Evolutionary conservation across 306 rosid species (phyloP).

Genomic region (Fragaria vesca): DNA sequence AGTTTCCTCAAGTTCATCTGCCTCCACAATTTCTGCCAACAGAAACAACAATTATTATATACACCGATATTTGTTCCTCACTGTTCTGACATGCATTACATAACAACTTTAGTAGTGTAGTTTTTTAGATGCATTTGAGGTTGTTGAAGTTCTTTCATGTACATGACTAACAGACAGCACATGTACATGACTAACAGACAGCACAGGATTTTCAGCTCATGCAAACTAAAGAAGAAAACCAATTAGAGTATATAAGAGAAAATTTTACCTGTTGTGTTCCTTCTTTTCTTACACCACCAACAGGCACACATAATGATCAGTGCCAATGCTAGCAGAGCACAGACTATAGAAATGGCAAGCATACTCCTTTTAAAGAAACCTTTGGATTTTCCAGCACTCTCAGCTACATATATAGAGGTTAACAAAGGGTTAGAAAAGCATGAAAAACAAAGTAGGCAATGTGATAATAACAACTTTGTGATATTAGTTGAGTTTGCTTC

Average conservation of each 20-base stretch:
- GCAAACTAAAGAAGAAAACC: neutral
- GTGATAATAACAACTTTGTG: neutral
- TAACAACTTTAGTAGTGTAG: neutral
- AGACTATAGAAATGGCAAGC: neutral
- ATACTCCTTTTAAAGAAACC: neutral
- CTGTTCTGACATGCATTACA: neutral
- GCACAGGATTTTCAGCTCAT: neutral
- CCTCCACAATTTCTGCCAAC: neutral
- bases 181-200: too few species aligned
- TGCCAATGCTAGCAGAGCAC: neutral
- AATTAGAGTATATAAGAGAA: neutral
- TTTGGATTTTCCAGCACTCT: neutral
- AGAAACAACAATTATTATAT: neutral
- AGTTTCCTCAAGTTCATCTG: too few species aligned
- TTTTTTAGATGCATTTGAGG: neutral
- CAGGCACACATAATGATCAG: slow-evolving; percentile 7
- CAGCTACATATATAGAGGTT: neutral
- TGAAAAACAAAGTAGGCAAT: neutral
- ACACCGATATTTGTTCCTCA: neutral
- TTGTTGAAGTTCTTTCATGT: neutral
- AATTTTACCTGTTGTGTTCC: slow-evolving; percentile 12
- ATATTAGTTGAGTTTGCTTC: neutral
- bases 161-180: neutral
- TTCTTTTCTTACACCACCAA: slow-evolving; percentile 9
- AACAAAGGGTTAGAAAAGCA: neutral